phyloP scores from a whole-genome alignment of 83 land plant genomes.

The Larix sibirica region DNA sequence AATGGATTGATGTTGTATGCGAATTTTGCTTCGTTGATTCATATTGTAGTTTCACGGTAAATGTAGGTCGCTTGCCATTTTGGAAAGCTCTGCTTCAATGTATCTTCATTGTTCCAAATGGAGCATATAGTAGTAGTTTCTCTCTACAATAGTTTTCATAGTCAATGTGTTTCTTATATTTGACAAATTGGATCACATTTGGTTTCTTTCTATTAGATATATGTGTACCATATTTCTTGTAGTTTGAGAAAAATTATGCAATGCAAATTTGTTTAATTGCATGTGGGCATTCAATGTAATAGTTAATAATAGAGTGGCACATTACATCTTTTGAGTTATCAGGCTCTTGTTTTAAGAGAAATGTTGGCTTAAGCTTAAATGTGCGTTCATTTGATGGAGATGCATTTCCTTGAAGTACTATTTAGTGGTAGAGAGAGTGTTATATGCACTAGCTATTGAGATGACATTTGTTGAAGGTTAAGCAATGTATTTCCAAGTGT shows the following conservation, averaged over 20 bases:
- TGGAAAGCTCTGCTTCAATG: too few species aligned
- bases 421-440: neutral
- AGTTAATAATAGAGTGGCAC: neutral
- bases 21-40: too few species aligned
- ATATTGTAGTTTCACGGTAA: too few species aligned
- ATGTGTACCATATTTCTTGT: neutral
- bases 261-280: neutral
- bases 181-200: neutral
- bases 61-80: too few species aligned
- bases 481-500: neutral
- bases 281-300: neutral
- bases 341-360: neutral
- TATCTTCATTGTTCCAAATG: too few species aligned
- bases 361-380: neutral
- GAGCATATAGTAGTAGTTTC: too few species aligned
- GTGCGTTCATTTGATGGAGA: neutral
- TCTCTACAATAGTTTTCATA: neutral
- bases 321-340: neutral
- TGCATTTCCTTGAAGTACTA: too few species aligned
- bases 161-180: neutral
- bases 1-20: too few species aligned
- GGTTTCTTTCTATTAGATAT: too few species aligned
- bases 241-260: neutral
- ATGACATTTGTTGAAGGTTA: neutral
- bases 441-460: neutral